Conservation (phyloP, 2,329 filamentous ascomycete species). For the Thielaviopsis punctulata region DNA sequence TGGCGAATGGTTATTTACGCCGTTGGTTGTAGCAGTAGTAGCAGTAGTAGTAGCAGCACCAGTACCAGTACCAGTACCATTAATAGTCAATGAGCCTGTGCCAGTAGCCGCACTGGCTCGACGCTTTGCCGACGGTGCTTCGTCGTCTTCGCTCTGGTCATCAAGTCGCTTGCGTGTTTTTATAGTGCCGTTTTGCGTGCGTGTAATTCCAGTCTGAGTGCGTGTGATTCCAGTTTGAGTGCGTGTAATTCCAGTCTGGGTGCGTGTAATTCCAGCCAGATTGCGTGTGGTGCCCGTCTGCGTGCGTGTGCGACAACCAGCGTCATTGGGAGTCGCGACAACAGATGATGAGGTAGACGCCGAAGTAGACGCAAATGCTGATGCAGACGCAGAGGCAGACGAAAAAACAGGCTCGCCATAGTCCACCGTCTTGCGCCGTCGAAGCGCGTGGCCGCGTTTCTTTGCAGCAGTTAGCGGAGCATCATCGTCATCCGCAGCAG, state of each 20-base stretch:
- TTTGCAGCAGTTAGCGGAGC: background rate
- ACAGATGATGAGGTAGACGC: constrained; percentile 17
- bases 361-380: too few relatives aligned
- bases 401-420: constrained; percentile 30
- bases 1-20: too few relatives aligned
- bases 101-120: background rate
- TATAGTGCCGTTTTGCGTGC: too few relatives aligned
- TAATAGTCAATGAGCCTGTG: background rate
- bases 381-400: constrained; percentile 15
- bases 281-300: constrained; percentile 4
- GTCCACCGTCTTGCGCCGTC: constrained; percentile 38
- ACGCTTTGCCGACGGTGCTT: background rate
- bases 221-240: too few relatives aligned
- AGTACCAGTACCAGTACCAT: too few relatives aligned
- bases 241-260: too few relatives aligned
- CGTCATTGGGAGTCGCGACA: background rate
- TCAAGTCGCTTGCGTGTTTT: constrained; percentile 9
- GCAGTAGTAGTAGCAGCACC: background rate
- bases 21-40: too few relatives aligned
- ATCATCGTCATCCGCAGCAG: background rate
- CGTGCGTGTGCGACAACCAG: constrained; percentile 8
- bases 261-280: too few relatives aligned
- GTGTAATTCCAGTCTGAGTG: too few relatives aligned
- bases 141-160: background rate
- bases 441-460: constrained; percentile 41